Conservation (phyloP, 73 alveolate species). For the Urostyla sp. region DNA sequence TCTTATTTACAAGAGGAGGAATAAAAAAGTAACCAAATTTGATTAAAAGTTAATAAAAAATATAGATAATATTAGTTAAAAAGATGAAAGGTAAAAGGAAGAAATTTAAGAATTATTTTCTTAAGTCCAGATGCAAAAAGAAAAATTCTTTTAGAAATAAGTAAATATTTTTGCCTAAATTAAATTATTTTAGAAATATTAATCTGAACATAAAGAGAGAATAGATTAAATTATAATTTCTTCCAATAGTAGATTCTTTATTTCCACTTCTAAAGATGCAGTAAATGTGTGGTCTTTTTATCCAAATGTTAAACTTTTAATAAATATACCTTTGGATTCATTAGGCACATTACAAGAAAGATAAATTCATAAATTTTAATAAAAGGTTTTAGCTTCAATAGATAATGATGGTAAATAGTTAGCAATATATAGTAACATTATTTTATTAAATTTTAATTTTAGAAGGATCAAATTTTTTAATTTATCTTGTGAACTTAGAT, state of each 20-base stretch:
- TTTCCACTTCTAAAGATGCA: slow-evolving; percentile 55
- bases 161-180: neutral
- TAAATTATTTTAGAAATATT: neutral
- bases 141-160: neutral
- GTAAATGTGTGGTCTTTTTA: slow-evolving; percentile 57
- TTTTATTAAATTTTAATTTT: neutral
- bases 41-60: neutral
- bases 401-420: slow-evolving; percentile 46
- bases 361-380: slow-evolving; percentile 5
- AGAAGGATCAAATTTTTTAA: neutral
- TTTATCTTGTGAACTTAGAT: slow-evolving; percentile 18
- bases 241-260: slow-evolving; percentile 10
- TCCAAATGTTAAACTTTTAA: slow-evolving; percentile 26
- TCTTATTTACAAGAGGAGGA: slow-evolving; percentile 35
- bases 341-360: neutral
- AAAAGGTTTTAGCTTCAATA: slow-evolving; percentile 26
- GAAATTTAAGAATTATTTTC: slow-evolving; percentile 36
- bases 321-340: slow-evolving; percentile 31
- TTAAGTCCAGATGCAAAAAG: neutral
- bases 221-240: slow-evolving; percentile 24
- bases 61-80: neutral
- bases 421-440: slow-evolving; percentile 29
- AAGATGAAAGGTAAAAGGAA: slow-evolving; percentile 14
- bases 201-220: slow-evolving; percentile 40
- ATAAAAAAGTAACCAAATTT: neutral